A percentile compares a stretch with the other conserved stretches of the same genome.
These are phyloP conservation scores for Potentilla sterilis DNA, from an alignment of 306 rosid species.

Conservation along the genomic window DNA sequence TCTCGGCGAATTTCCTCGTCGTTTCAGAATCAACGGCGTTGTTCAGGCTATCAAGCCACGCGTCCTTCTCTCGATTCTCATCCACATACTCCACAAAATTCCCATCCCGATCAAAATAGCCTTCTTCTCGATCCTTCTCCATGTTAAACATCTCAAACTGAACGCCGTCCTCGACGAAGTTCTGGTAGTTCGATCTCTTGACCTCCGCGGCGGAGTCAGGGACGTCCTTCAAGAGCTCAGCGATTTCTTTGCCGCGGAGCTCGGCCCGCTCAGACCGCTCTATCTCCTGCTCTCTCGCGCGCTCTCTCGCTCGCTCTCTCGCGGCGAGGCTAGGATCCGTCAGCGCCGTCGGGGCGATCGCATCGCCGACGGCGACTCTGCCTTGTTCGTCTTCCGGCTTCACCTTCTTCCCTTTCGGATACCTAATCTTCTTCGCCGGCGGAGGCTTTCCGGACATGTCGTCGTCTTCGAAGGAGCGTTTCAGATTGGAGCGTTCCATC, in stretches of 20 bases:
- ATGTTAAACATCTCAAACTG: conserved; percentile 91
- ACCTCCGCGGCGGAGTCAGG: conserved; percentile 55
- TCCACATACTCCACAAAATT: conserved; percentile 79
- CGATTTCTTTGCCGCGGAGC: neutral
- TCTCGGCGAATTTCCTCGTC: neutral
- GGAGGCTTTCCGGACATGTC: neutral
- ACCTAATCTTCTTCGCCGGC: conserved; percentile 57
- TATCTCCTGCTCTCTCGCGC: no score
- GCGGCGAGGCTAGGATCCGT: neutral
- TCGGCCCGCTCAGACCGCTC: neutral
- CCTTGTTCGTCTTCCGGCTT: conserved; percentile 44
- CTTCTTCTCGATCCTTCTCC: conserved; percentile 87
- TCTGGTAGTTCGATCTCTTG: conserved; percentile 37
- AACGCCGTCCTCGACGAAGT: conserved; percentile 74
- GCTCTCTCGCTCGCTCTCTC: neutral
- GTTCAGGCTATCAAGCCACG: conserved; percentile 13
- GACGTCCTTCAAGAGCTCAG: neutral
- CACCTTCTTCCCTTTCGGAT: conserved; percentile 89
- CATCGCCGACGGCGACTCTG: conserved; percentile 27
- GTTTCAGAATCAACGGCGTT: conserved; percentile 3
- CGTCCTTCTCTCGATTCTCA: conserved; percentile 53
- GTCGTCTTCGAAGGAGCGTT: conserved; percentile 5
- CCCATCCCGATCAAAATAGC: conserved; percentile 78
- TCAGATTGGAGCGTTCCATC: conserved; percentile 7
- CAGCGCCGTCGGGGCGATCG: conserved; percentile 7